phyloP scores from a whole-genome alignment of 2,329 filamentous ascomycete genomes.

The Colletotrichum lupini region DNA sequence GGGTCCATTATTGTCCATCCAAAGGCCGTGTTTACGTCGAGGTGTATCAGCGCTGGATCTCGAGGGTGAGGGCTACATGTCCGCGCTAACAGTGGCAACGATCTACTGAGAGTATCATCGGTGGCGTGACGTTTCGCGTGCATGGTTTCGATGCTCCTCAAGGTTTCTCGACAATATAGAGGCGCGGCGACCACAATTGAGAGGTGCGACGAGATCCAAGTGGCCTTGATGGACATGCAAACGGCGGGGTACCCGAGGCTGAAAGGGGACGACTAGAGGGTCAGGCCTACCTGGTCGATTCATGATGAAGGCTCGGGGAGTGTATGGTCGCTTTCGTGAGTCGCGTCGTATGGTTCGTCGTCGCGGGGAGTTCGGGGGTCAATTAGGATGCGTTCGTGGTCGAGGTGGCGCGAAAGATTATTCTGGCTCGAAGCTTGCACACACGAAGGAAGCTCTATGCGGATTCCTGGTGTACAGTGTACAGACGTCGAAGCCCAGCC shows the following conservation, averaged over 20 bases:
- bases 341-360: constrained; percentile 35
- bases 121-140: constrained; percentile 13
- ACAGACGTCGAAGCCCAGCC: constrained; percentile 26
- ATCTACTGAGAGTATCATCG: constrained; percentile 6
- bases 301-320: constrained; percentile 54
- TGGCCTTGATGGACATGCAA: constrained; percentile 30
- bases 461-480: constrained; percentile 32
- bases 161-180: neutral
- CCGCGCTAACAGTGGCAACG: constrained; percentile 4
- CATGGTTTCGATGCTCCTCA: neutral
- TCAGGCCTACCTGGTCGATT: constrained; percentile 68
- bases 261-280: constrained; percentile 35
- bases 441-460: constrained; percentile 29
- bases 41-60: neutral
- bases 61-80: neutral
- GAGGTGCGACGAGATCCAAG: constrained; percentile 12
- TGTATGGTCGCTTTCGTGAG: constrained; percentile 19
- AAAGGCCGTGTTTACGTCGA: neutral
- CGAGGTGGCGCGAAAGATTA: constrained; percentile 28
- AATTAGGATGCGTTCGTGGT: constrained; percentile 33
- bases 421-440: constrained; percentile 27
- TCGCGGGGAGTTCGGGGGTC: constrained; percentile 20
- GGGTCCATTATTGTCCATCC: neutral
- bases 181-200: neutral
- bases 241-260: constrained; percentile 31